Percentiles rank a stretch among this genome's conserved stretches.
These are phyloP conservation scores for Carex cristatella DNA, from an alignment of 176 grass and related monocot genomes.

Conservation along the genomic window DNA sequence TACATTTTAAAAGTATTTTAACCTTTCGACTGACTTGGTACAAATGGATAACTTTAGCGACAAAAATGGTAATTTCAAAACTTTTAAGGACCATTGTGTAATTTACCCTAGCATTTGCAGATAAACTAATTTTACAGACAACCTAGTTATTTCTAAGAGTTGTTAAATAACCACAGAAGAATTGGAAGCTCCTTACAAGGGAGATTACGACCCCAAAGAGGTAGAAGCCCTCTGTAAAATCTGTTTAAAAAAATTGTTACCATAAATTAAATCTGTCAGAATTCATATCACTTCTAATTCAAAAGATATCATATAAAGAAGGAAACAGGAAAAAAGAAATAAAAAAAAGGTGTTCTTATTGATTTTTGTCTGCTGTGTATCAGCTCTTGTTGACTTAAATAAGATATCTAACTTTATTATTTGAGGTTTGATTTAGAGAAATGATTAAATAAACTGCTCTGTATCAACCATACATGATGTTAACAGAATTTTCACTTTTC, in stretches of 20 bases:
- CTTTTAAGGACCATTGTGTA: too few species aligned
- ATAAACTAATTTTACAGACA: background rate
- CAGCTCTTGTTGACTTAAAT: background rate
- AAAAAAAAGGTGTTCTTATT: background rate
- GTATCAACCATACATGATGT: background rate
- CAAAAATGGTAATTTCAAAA: too few species aligned
- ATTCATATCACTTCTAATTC: background rate
- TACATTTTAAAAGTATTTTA: too few species aligned
- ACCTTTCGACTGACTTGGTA: too few species aligned
- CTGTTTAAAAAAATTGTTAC: conserved; percentile 37
- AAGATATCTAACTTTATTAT: background rate
- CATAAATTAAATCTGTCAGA: background rate
- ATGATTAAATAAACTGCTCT: background rate
- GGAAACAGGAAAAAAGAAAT: background rate
- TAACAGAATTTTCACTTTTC: background rate
- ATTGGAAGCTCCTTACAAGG: conserved; percentile 52
- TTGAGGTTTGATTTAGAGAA: background rate
- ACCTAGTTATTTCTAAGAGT: conserved; percentile 4
- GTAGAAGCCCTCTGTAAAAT: conserved; percentile 87
- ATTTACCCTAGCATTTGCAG: background rate
- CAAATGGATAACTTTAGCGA: too few species aligned
- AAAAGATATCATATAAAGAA: conserved; percentile 3
- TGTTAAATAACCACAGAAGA: background rate
- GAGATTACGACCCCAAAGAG: conserved; percentile 93
- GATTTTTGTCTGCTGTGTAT: background rate